These are phyloP conservation scores for Sclerotiophoma versabilis DNA, from an alignment of 2,329 filamentous ascomycete genomes.

Conservation along the genomic window DNA sequence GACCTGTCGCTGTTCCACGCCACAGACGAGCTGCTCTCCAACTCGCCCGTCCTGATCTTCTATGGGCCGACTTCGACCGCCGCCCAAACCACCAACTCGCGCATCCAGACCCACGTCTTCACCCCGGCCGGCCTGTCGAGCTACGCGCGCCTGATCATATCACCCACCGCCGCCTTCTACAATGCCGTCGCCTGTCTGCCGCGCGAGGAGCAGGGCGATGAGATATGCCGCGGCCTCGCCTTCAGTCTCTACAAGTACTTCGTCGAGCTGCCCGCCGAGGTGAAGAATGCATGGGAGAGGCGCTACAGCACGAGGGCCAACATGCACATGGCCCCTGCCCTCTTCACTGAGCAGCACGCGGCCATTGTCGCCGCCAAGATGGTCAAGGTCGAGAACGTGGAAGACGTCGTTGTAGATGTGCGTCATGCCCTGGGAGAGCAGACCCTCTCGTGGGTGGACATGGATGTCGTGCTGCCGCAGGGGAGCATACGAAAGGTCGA, in stretches of 20 bases:
- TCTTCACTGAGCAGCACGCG: constrained; percentile 92
- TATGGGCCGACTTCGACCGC: constrained; percentile 89
- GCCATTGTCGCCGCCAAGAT: constrained; percentile 88
- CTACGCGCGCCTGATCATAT: constrained; percentile 90
- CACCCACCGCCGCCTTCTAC: constrained; percentile 90
- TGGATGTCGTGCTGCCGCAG: constrained; percentile 84
- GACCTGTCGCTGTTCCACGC: constrained; percentile 88
- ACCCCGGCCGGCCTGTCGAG: constrained; percentile 87
- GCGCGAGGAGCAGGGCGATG: constrained; percentile 93
- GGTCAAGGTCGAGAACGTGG: constrained; percentile 78
- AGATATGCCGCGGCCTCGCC: constrained; percentile 87
- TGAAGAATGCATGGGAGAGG: constrained; percentile 73
- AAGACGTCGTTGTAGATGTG: constrained; percentile 75
- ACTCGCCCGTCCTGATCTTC: constrained; percentile 86
- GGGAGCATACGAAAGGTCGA: constrained; percentile 66
- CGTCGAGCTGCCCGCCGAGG: constrained; percentile 77
- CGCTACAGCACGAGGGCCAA: constrained; percentile 60
- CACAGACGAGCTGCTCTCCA: constrained; percentile 80
- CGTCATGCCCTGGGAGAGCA: constrained; percentile 80
- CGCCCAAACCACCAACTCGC: constrained; percentile 87
- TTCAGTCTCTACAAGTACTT: constrained; percentile 97
- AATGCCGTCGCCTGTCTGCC: constrained; percentile 88
- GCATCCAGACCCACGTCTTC: constrained; percentile 93
- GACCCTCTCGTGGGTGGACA: constrained; percentile 81
- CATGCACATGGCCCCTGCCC: constrained; percentile 68